Percentiles rank a stretch among this genome's conserved stretches.
These are phyloP conservation scores for Diplodia sapinea DNA, from an alignment of 2,329 filamentous ascomycete species.

Conservation along the genomic window DNA sequence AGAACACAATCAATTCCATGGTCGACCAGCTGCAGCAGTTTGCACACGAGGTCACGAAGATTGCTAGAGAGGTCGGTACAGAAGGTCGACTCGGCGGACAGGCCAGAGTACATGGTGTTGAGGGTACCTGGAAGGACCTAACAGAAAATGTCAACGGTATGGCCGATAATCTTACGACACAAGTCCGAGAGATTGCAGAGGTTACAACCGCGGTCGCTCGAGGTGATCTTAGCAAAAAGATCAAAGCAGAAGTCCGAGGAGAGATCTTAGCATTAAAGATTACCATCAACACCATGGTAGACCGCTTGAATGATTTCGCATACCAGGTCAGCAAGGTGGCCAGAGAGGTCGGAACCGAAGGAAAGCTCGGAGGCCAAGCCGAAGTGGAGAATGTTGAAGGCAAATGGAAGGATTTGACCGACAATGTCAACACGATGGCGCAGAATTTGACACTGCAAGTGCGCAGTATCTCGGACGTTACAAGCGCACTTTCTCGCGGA, in stretches of 20 bases:
- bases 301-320: conserved; percentile 67
- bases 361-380: conserved; percentile 67
- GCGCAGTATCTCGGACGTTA: conserved; percentile 90
- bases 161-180: conserved; percentile 59
- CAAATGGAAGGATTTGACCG: conserved; percentile 70
- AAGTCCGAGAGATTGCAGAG: conserved; percentile 60
- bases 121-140: conserved; percentile 60
- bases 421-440: conserved; percentile 72
- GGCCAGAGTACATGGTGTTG: conserved; percentile 59
- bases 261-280: conserved; percentile 73
- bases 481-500: conserved; percentile 91
- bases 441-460: conserved; percentile 72
- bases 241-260: conserved; percentile 59
- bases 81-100: conserved; percentile 59
- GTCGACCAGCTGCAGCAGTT: conserved; percentile 60
- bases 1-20: conserved; percentile 60
- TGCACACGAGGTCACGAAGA: conserved; percentile 60
- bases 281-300: conserved; percentile 76
- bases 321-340: conserved; percentile 71
- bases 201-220: conserved; percentile 60
- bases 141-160: conserved; percentile 62
- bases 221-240: conserved; percentile 59
- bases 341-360: conserved; percentile 68
- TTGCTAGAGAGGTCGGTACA: conserved; percentile 59
- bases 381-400: conserved; percentile 69